Percentiles rank a stretch among this genome's conserved stretches.
Evolutionary conservation across 2,329 filamentous ascomycete species (phyloP).

Genomic region (Orbilia oligospora): DNA sequence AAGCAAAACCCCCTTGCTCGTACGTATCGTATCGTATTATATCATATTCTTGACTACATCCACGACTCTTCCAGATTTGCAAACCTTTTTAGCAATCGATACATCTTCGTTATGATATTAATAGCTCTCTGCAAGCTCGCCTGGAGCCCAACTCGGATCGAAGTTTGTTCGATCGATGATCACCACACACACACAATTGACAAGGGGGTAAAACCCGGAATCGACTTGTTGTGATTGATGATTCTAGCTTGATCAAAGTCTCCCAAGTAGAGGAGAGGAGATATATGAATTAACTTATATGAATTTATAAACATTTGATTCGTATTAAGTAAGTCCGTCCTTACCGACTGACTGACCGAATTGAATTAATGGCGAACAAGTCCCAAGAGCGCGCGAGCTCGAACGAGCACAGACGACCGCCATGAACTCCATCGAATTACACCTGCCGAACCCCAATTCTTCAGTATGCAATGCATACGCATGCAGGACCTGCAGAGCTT

Average conservation of each 20-base stretch:
- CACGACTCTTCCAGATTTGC: constrained; percentile 19
- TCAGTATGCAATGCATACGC: constrained; percentile 27
- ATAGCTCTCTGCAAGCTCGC: background rate
- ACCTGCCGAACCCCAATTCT: constrained; percentile 19
- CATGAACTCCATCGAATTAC: constrained; percentile 16
- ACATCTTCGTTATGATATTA: constrained; percentile 11
- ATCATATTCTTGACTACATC: constrained; percentile 7
- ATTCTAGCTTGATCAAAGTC: no score
- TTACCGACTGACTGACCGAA: no score
- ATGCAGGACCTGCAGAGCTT: constrained; percentile 10
- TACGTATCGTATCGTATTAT: constrained; percentile 14
- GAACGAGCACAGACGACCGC: constrained; percentile 5
- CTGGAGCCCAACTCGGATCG: background rate
- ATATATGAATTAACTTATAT: constrained; percentile 11
- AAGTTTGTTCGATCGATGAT: constrained; percentile 21
- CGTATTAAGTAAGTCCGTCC: no score
- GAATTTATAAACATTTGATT: no score
- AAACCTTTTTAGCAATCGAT: constrained; percentile 16
- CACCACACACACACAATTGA: background rate
- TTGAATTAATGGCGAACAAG: no score
- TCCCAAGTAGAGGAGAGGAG: no score
- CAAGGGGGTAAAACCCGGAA: background rate
- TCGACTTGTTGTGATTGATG: background rate
- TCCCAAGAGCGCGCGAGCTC: constrained; percentile 28
- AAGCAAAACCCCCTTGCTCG: constrained; percentile 9